A percentile compares a stretch with the other conserved stretches of the same genome.
Evolutionary conservation across 2,329 filamentous ascomycete genomes (phyloP).

Genomic region (Penicillium sp.): DNA sequence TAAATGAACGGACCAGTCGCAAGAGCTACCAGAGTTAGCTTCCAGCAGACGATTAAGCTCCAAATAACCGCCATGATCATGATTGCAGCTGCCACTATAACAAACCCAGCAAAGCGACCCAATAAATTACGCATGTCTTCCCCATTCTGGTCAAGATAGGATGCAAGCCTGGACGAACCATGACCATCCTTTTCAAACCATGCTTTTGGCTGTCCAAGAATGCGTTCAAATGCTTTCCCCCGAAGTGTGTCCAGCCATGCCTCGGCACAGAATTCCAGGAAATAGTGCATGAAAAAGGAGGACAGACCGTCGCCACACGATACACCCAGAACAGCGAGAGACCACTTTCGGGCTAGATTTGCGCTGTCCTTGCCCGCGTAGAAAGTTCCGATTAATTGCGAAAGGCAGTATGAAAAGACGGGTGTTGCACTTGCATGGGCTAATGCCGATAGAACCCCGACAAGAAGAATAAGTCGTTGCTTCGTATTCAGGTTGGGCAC

Average conservation of each 20-base stretch:
- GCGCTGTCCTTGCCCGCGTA: constrained; percentile 55
- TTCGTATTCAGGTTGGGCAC: constrained; percentile 62
- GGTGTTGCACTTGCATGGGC: constrained; percentile 68
- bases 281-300: constrained; percentile 66
- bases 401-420: constrained; percentile 72
- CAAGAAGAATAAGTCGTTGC: constrained; percentile 56
- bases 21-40: constrained; percentile 74
- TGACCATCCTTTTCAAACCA: constrained; percentile 77
- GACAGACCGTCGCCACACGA: constrained; percentile 65
- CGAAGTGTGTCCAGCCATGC: constrained; percentile 75
- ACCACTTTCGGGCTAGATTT: constrained; percentile 62
- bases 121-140: constrained; percentile 86
- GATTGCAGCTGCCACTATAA: constrained; percentile 68
- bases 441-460: constrained; percentile 62
- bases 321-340: constrained; percentile 66
- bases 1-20: constrained; percentile 68
- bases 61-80: constrained; percentile 68
- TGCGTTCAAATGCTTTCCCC: constrained; percentile 63
- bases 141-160: constrained; percentile 74
- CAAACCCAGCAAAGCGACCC: constrained; percentile 70
- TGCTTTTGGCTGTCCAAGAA: constrained; percentile 71
- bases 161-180: constrained; percentile 61
- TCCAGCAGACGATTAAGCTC: constrained; percentile 75
- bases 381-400: constrained; percentile 70
- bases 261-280: constrained; percentile 71